Evolutionary conservation across 805 yeast genomes (phyloP).

Genomic region (Kodamaea leandrae): DNA sequence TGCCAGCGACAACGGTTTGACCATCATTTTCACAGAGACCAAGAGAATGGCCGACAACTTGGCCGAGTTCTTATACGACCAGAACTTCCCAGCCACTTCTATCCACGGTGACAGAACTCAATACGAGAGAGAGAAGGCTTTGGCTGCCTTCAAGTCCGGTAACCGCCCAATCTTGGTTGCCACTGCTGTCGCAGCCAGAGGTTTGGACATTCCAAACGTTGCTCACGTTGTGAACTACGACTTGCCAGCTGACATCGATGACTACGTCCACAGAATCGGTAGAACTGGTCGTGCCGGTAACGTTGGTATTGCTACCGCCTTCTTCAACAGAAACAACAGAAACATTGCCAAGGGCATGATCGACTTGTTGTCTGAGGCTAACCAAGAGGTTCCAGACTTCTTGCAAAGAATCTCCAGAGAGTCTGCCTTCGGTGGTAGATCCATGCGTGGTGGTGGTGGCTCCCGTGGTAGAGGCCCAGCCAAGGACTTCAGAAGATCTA

Average conservation of each 20-base stretch:
- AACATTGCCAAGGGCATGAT: constrained; percentile 84
- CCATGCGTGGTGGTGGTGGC: constrained; percentile 27
- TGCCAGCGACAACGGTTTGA: constrained; percentile 76
- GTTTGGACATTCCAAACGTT: constrained; percentile 98
- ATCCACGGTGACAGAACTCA: constrained; percentile 99
- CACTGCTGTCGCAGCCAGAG: constrained; percentile 99
- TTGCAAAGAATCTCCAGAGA: constrained; percentile 79
- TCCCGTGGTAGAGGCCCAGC: constrained; percentile 52
- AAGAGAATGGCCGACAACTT: constrained; percentile 97
- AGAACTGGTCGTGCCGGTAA: constrained; percentile 99
- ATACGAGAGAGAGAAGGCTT: constrained; percentile 95
- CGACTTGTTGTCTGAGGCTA: constrained; percentile 88
- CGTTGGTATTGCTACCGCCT: constrained; percentile 97
- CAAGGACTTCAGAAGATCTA: constrained; percentile 53
- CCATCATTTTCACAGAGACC: constrained; percentile 95
- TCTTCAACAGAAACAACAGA: constrained; percentile 93
- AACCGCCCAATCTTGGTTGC: constrained; percentile 93
- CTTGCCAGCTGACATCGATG: constrained; percentile 95
- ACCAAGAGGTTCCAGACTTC: constrained; percentile 95
- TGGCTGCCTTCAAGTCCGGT: constrained; percentile 91
- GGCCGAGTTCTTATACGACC: constrained; percentile 85
- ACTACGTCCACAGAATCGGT: constrained; percentile 99
- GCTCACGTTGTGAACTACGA: constrained; percentile 97
- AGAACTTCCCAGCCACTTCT: constrained; percentile 94
- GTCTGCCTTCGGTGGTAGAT: constrained; percentile 51